Evolutionary conservation across 345 rosid species (phyloP), one percentile per base, ranked within the genome.

Genomic region (Abelmoschus esculentus): DNA sequence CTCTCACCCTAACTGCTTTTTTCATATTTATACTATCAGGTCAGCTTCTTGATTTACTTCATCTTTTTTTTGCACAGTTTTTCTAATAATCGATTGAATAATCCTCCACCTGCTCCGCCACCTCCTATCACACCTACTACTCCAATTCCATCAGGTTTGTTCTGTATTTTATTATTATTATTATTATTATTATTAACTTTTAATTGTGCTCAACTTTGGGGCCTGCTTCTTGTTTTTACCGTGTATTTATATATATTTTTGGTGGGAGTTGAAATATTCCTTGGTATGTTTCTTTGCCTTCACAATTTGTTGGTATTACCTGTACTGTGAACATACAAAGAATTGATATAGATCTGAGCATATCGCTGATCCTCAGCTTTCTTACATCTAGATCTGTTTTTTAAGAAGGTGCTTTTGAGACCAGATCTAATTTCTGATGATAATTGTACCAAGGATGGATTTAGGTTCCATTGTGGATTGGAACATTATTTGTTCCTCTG

Each of bases 71-170:
- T n/a, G 0, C 13, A 7, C 58, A 54, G 58, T 54, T 54, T 54
- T 54, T 22, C 58, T 54, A 54, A 54, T 54, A 93, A 87, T 76
- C 7, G 0, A 0, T 70, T 93, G 2, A 82, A 32, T 0, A 0
- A 0, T 5, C 70, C 18, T 71, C 84, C 80, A 29, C 70, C 61
- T 29, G 34, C 91, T 73, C 88, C 92, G 2, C 87, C 92, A 26
- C 80, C 93, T 73, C 83, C 93, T 65, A 2, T 69, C 59, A 13
- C 79, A 70, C 80, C 84, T 34, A 1, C 84, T 3, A 4, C 84
- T 49, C 6, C 80, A 15, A 0, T 80, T 57, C 10, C 86, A 61
- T 55, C 58, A 54, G 58, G 58, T 54, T 54, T 19, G 13, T 54
- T 54, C 28, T 54, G 1, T 5, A 54, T 54, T 18, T 62, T 18